Evolutionary conservation across 345 rosid species (phyloP).

Genomic region (Arabis alpina): DNA sequence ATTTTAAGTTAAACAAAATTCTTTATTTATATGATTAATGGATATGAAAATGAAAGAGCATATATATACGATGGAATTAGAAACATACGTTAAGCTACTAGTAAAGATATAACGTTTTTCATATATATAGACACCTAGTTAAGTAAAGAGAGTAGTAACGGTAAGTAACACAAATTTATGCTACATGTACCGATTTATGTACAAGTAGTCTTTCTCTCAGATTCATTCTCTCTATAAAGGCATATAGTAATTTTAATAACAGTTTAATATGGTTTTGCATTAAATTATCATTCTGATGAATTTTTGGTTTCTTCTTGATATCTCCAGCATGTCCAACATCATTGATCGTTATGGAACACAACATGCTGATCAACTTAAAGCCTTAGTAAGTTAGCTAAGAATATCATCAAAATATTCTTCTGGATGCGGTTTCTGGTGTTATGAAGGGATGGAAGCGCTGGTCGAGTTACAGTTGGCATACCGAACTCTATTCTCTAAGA

Average conservation of each 20-base stretch:
- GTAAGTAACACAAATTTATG: neutral
- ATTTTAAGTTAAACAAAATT: neutral
- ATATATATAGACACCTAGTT: neutral
- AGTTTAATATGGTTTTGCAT: neutral
- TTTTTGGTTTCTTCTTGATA: constrained; percentile 11
- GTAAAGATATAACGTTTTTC: neutral
- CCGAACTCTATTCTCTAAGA: neutral
- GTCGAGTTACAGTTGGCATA: neutral
- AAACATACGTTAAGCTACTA: neutral
- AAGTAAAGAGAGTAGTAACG: neutral
- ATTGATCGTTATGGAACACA: constrained; percentile 26
- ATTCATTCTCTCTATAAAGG: neutral
- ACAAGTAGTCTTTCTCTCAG: neutral
- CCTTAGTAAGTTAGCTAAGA: constrained; percentile 38
- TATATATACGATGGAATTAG: neutral
- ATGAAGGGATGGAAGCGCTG: neutral
- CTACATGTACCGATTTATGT: neutral
- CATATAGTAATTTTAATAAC: neutral
- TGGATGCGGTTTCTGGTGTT: constrained; percentile 2
- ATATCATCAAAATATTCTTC: neutral
- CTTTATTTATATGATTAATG: neutral
- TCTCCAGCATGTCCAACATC: constrained; percentile 34
- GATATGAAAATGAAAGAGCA: neutral
- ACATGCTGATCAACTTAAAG: constrained; percentile 31
- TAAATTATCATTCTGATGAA: neutral